Evolutionary conservation across 2,329 filamentous ascomycete genomes (phyloP), one percentile per base, ranked within the genome.

Genomic region (Plectosphaerella cucumerina): DNA sequence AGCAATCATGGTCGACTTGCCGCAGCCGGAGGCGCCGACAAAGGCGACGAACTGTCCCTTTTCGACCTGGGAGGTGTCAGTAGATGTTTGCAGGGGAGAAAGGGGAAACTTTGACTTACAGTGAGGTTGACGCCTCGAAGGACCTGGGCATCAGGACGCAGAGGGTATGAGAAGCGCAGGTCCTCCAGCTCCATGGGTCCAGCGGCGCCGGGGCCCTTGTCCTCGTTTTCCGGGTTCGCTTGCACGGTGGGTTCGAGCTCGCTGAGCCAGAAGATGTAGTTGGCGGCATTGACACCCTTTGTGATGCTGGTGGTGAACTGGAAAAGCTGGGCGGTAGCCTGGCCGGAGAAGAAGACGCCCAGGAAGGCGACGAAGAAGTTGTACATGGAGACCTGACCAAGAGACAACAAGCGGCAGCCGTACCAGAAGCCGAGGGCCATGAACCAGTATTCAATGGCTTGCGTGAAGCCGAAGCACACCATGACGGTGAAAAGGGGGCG

Each of bases 161-260:
- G 59, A 3, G 85, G 83, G 55, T 89, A 89, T 2, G 81, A 74
- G 62, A 89, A 89, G 20, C 74, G 69, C n/a, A 87, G 73, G 31
- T 79, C 65, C 8, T 74, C 69, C 53, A 86, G 74, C 14, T 73
- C 68, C 3, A 85, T 70, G 0, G 68, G 66, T 47, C 53, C 53
- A 33, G 63, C 65, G 1, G 62, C 57, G 15, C 62, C 63, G 1
- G 73, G 73, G 0, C 63, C 65, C 1, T 62, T 65, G 26, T 67
- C 58, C 10, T 58, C 56, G 58, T 76, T 76, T 31, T 70, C 60
- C 1, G 62, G 58, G 0, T 69, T 77, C 52, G 74, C 72, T 20
- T 62, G 64, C 22, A 76, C 72, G 4, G 58, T 70, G 0, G 69
- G 66, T 51, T 75, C 59, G n/a, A 74, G 58, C 26, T 64, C 59